Percentiles rank a stretch among this genome's conserved stretches.
phyloP scores from a whole-genome alignment of 2,329 filamentous ascomycete genomes.

The Fusarium virguliforme region DNA sequence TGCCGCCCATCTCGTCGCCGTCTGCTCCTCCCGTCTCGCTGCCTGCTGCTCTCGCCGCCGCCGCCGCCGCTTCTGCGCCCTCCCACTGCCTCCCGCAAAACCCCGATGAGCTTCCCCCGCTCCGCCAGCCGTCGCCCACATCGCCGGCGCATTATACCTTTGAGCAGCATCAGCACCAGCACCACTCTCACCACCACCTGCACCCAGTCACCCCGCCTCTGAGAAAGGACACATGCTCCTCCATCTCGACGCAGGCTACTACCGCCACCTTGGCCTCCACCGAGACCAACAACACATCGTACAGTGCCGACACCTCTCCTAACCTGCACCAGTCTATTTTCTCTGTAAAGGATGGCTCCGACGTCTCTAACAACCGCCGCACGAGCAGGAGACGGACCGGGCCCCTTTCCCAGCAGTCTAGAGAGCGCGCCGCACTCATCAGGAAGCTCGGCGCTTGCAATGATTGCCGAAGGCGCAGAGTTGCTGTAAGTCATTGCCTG shows the following conservation, averaged over 20 bases:
- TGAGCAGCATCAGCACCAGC: constrained; percentile 50
- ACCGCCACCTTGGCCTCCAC: constrained; percentile 60
- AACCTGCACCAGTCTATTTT: constrained; percentile 68
- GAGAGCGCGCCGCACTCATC: constrained; percentile 73
- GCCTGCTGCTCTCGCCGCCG: constrained; percentile 45
- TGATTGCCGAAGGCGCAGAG: constrained; percentile 70
- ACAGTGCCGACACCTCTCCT: constrained; percentile 69
- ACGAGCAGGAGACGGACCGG: constrained; percentile 73
- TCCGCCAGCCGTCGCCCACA: constrained; percentile 50
- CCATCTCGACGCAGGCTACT: constrained; percentile 68
- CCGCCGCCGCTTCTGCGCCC: constrained; percentile 44
- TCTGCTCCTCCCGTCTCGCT: constrained; percentile 50
- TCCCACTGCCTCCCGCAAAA: constrained; percentile 45
- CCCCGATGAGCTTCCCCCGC: constrained; percentile 50
- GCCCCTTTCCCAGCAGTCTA: constrained; percentile 71
- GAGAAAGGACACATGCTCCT: constrained; percentile 68
- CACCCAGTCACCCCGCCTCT: constrained; percentile 54
- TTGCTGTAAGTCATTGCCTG: constrained; percentile 67
- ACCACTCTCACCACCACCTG: constrained; percentile 50
- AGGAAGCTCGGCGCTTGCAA: constrained; percentile 72
- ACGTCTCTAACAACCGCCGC: constrained; percentile 68
- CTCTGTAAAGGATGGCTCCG: constrained; percentile 70
- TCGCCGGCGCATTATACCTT: constrained; percentile 51
- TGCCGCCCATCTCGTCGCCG: constrained; percentile 51
- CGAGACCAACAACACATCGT: constrained; percentile 67